phyloP scores from a whole-genome alignment of 2,329 filamentous ascomycete genomes.

The Fusarium sp. region DNA sequence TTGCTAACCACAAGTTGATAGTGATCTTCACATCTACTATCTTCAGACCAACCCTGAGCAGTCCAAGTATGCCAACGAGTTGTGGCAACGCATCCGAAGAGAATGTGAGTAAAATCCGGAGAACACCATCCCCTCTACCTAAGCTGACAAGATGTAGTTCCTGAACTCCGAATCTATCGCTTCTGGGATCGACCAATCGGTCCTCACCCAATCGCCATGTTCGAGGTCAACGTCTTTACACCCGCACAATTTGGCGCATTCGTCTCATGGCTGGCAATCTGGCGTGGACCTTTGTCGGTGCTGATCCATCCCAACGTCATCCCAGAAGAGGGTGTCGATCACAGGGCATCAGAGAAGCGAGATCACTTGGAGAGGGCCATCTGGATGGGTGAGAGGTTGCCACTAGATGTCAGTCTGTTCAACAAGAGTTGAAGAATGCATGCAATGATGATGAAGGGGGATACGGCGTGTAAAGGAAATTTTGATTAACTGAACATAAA shows the following conservation, averaged over 20 bases:
- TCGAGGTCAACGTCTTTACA: constrained; percentile 89
- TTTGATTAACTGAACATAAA: background rate
- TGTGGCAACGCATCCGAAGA: constrained; percentile 82
- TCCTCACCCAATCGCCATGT: constrained; percentile 88
- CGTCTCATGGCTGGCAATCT: constrained; percentile 84
- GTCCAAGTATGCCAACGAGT: constrained; percentile 73
- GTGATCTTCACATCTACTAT: constrained; percentile 89
- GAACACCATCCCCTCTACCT: background rate
- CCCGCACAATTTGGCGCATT: constrained; percentile 92
- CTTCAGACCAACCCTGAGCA: constrained; percentile 73
- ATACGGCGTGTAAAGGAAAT: background rate
- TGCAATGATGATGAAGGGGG: background rate
- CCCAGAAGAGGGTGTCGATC: constrained; percentile 50
- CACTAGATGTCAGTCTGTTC: constrained; percentile 60
- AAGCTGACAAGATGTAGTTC: constrained; percentile 64
- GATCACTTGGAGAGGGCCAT: constrained; percentile 78
- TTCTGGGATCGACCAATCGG: constrained; percentile 84
- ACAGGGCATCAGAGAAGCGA: constrained; percentile 52
- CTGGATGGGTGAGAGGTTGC: constrained; percentile 78
- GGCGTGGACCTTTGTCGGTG: constrained; percentile 82
- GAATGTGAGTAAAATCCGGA: constrained; percentile 70
- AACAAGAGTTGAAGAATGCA: background rate
- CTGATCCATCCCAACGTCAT: constrained; percentile 87
- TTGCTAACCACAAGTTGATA: constrained; percentile 41
- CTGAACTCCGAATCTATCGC: constrained; percentile 84